Conservation (phyloP, 2,329 filamentous ascomycete species). For the Cytospora piceae region DNA sequence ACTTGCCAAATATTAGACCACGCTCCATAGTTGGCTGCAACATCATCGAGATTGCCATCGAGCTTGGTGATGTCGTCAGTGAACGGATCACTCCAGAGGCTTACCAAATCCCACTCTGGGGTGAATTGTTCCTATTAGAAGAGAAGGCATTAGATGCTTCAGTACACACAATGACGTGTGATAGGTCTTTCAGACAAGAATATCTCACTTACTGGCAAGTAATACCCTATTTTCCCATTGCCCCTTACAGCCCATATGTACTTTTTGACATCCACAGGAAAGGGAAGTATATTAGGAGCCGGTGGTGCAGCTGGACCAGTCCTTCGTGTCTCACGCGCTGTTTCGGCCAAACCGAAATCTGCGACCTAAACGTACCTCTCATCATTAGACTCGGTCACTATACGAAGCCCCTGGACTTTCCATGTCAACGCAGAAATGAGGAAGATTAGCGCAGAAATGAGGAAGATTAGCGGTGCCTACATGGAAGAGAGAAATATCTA, state of each 20-base stretch:
- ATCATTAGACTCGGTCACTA: not conserved
- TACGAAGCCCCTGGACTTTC: too few relatives aligned
- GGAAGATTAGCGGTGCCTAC: not conserved
- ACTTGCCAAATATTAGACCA: conserved; percentile 12
- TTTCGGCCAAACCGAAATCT: conserved; percentile 7
- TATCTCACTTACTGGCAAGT: conserved; percentile 3
- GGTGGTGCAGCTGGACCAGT: too few relatives aligned
- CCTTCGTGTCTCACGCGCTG: not conserved
- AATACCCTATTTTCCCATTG: not conserved
- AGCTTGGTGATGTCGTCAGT: not conserved
- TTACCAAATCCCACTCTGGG: conserved; percentile 4
- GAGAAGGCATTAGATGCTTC: not conserved
- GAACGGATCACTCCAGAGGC: not conserved
- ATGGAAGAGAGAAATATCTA: not conserved
- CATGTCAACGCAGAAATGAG: too few relatives aligned
- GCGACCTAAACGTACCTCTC: not conserved
- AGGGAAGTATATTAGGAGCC: not conserved
- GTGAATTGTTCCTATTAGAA: conserved; percentile 10
- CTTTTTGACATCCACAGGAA: not conserved
- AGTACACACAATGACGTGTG: not conserved
- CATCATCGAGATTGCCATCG: not conserved
- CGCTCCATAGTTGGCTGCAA: conserved; percentile 8
- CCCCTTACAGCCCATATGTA: not conserved
- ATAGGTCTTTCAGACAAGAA: not conserved
- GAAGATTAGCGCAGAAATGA: too few relatives aligned